Percentiles rank a stretch among this genome's conserved stretches.
phyloP scores from a whole-genome alignment of 2,329 filamentous ascomycete genomes.

The Stagonosporopsis tanaceti region DNA sequence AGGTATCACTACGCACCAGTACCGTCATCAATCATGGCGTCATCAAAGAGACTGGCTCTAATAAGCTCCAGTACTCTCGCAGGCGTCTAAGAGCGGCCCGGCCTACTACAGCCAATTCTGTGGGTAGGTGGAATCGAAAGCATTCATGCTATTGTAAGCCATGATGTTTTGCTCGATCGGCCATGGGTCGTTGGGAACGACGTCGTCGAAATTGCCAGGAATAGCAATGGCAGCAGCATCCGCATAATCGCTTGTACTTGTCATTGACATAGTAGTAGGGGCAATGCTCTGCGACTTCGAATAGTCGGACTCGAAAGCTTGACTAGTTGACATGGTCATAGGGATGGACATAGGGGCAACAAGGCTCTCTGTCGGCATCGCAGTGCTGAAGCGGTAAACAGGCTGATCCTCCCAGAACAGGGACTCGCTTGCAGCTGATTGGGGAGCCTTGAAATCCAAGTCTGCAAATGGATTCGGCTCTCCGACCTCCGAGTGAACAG shows the following conservation, averaged over 20 bases:
- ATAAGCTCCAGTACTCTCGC: conserved; percentile 24
- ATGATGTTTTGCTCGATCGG: conserved; percentile 38
- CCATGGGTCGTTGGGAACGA: conserved; percentile 42
- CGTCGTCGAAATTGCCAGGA: conserved; percentile 42
- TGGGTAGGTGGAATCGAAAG: conserved; percentile 37
- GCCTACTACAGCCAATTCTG: conserved; percentile 41
- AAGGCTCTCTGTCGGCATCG: conserved; percentile 34
- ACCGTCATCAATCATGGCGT: conserved; percentile 51
- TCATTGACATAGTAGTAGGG: conserved; percentile 35
- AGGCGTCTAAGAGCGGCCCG: conserved; percentile 44
- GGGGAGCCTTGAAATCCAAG: conserved; percentile 43
- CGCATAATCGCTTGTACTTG: conserved; percentile 31
- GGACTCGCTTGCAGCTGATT: conserved; percentile 42
- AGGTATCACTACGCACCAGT: conserved; percentile 39
- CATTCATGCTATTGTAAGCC: conserved; percentile 34
- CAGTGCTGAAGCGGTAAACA: conserved; percentile 41
- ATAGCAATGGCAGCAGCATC: conserved; percentile 45
- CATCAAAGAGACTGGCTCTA: conserved; percentile 33
- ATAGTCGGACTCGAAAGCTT: conserved; percentile 42
- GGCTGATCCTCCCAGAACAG: conserved; percentile 51
- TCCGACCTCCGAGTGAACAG: conserved; percentile 52
- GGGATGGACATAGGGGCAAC: conserved; percentile 37
- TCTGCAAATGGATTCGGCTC: conserved; percentile 46
- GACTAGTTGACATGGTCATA: conserved; percentile 31
- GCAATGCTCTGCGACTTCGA: conserved; percentile 36